Evolutionary conservation across 2,329 filamentous ascomycete genomes (phyloP), one percentile per base, ranked within the genome.

Genomic region (Monosporascus sp.): DNA sequence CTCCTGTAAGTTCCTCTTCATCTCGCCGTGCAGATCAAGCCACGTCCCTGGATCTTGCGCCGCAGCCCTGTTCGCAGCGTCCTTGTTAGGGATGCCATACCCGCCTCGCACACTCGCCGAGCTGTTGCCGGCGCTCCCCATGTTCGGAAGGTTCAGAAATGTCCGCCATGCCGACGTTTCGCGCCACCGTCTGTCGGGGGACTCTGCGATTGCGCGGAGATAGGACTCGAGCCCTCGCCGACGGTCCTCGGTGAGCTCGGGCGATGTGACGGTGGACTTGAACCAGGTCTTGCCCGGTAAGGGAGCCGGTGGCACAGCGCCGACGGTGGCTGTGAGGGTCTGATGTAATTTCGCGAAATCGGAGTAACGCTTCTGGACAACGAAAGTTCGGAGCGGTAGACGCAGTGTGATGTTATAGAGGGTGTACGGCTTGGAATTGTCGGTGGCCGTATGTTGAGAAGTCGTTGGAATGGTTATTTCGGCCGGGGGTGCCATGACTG

Each of bases 291-390:
- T 94, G 16, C 74, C 74, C 0, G 89, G 89, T 2, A 93, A 76
- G 0, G 86, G 73, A 1, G 76, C 74, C 0, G 89, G 89, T 7
- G 89, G 88, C 20, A 87, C 69, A 22, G 75, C 66, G 61, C 84
- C 84, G 53, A 86, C 80, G 49, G 83, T 74, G 41, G 78, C 73
- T 20, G 77, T 76, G 8, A 95, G 78, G 4, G 79, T 72, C 31
- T 75, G 69, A 72, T 94, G 83, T 17, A 95, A 82, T 47, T 77
- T 69, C 52, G 76, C 74, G 66, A 94, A 94, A 67, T 94, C 89
- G 51, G 86, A 90, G 76, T 93, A 95, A 63, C 89, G 87, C 71
- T 92, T 93, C 64, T 86, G 84, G 5, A 91, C 78, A 59, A 88
- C 86, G 63, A 87, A 88, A 5, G 87, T 88, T 48, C 87, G 84